Evolutionary conservation across 495 filamentous ascomycete genomes (phyloP).

Genomic region (Tuber borchii): DNA sequence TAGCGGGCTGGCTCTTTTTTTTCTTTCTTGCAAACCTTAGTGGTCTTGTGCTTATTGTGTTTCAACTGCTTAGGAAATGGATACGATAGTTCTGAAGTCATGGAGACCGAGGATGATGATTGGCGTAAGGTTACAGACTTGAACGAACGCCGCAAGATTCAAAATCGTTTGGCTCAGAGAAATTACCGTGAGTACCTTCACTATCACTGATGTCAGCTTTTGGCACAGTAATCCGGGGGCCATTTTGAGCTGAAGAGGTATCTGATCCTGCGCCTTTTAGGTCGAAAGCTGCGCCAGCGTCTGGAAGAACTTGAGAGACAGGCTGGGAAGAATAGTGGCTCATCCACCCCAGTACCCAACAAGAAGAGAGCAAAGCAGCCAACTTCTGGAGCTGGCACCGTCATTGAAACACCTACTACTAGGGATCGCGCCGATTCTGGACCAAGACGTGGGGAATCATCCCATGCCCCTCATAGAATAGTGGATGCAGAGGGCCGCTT

Average conservation of each 20-base stretch:
- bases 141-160: constrained; percentile 64
- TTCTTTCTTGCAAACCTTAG: background rate
- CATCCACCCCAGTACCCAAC: constrained; percentile 20
- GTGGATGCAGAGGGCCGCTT: background rate
- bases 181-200: constrained; percentile 60
- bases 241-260: constrained; percentile 6
- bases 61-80: constrained; percentile 30
- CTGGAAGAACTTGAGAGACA: constrained; percentile 40
- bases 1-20: background rate
- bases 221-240: background rate
- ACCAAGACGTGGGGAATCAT: background rate
- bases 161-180: constrained; percentile 68
- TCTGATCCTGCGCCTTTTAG: constrained; percentile 18
- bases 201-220: background rate
- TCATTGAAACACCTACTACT: constrained; percentile 11
- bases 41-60: constrained; percentile 19
- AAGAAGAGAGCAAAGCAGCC: constrained; percentile 22
- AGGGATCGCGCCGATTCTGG: background rate
- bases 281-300: constrained; percentile 38
- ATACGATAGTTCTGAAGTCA: constrained; percentile 41
- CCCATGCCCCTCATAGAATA: background rate
- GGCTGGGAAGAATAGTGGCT: constrained; percentile 31
- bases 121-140: constrained; percentile 75
- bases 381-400: constrained; percentile 11
- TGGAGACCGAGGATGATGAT: constrained; percentile 52